Conservation (phyloP, 768 basidiomycete species). For the Dictyophora rubrovolvata region DNA sequence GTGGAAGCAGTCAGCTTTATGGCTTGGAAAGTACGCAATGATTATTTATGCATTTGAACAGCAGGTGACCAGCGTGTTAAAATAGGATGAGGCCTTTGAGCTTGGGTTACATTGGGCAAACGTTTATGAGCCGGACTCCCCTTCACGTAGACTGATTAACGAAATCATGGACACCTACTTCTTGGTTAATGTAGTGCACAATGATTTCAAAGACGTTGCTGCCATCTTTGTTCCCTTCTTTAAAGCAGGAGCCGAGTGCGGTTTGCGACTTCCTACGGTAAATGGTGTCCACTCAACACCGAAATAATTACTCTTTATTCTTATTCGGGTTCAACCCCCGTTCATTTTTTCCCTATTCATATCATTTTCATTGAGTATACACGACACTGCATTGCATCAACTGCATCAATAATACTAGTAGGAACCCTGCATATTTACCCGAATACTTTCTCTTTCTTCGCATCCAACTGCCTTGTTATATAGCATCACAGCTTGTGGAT, state of each 20-base stretch:
- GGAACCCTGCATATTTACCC: not conserved
- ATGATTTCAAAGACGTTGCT: conserved; percentile 79
- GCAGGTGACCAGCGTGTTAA: conserved; percentile 2
- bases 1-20: conserved; percentile 97
- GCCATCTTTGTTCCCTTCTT: conserved; percentile 85
- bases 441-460: conserved; percentile 1
- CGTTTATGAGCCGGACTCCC: conserved; percentile 69
- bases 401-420: conserved; percentile 23
- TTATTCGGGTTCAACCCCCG: conserved; percentile 83
- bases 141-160: conserved; percentile 63
- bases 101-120: conserved; percentile 87
- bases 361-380: conserved; percentile 31
- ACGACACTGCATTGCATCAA: conserved; percentile 23
- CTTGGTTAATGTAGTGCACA: conserved; percentile 94
- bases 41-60: not conserved
- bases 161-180: conserved; percentile 71
- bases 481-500: conserved; percentile 4
- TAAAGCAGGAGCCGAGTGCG: conserved; percentile 59
- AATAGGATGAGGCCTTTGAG: conserved; percentile 89
- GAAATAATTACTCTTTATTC: conserved; percentile 18
- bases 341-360: conserved; percentile 29
- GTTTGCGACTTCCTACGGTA: conserved; percentile 12
- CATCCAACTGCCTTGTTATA: conserved; percentile 12
- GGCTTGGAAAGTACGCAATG: conserved; percentile 79
- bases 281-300: conserved; percentile 14